Evolutionary conservation across 73 alveolate species (phyloP), one percentile per base, ranked within the genome.

Genomic region (Stentor roeselii): DNA sequence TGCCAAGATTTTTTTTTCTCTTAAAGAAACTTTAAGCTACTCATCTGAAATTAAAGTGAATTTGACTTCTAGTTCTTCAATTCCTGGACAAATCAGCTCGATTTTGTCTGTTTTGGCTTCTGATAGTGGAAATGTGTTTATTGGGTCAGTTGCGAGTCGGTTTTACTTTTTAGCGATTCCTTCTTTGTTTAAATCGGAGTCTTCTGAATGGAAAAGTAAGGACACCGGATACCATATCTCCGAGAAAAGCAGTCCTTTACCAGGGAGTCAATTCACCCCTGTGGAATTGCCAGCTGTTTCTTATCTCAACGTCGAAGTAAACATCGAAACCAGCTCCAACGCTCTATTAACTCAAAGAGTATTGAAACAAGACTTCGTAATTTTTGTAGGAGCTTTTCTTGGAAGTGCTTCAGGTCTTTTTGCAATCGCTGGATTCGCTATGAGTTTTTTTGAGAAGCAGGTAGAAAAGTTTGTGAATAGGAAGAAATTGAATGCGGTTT

Each of bases 61-160:
- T 76, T 15, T 76, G 39, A 39, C 84, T 0, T 76, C 84, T 27
- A 27, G 35, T 76, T 76, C 84, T 27, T 76, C 84, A 36, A 76
- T 76, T 21, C 84, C 84, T 37, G 39, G 39, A 1, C 35, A 34
- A 76, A 39, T n/a, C 11, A 76, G 84, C 39, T 36, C 40, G 32
- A 38, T 21, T 21, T 0, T 6, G 6, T 14, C 34, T 0, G 36
- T 21, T n/a, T 15, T 76, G 11, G n/a, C 14, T 15, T 0, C 84
- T 1, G 36, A 14, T 39, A 39, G 34, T 14, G 34, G 34, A 78
- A 15, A 41, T 21, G 39, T 76, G 82, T 76, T 76, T 2, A 76
- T 0, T 36, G 84, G 84, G 3, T 40, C 0, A 36, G 74, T 15
- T 37, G 82, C 84, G 39, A 76, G 60, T 39, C 21, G 14, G n/a